Evolutionary conservation across 345 rosid genomes (phyloP).

Genomic region (Eutrema heterophyllum): DNA sequence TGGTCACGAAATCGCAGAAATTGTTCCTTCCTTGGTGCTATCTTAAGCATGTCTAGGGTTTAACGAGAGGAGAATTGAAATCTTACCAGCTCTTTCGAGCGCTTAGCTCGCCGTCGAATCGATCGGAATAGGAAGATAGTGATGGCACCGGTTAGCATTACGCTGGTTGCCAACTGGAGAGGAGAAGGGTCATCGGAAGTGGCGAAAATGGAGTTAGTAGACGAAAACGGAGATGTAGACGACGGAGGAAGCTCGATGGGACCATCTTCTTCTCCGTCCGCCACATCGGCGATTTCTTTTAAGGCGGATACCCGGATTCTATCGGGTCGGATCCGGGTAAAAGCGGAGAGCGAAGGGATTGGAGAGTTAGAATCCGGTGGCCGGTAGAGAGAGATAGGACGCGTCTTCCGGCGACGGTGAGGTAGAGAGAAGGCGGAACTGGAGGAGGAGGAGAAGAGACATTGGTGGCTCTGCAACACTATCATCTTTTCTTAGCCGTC

Average conservation of each 20-base stretch:
- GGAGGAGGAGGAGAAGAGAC: constrained; percentile 27
- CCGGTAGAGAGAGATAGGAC: constrained; percentile 19
- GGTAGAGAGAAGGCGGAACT: constrained; percentile 23
- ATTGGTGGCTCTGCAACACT: constrained; percentile 45
- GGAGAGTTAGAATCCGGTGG: constrained; percentile 15
- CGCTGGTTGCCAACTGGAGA: constrained; percentile 75
- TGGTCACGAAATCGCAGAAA: not conserved
- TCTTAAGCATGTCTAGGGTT: not conserved
- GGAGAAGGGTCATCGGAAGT: constrained; percentile 71
- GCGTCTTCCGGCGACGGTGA: constrained; percentile 17
- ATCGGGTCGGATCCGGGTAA: constrained; percentile 26
- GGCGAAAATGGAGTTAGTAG: constrained; percentile 56
- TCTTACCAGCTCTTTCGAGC: constrained; percentile 68
- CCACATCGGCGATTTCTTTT: constrained; percentile 19
- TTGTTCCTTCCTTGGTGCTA: not conserved
- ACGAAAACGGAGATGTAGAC: constrained; percentile 19
- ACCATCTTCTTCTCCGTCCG: constrained; percentile 45
- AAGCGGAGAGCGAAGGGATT: constrained; percentile 13
- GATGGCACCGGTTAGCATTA: constrained; percentile 82
- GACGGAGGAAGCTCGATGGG: constrained; percentile 62
- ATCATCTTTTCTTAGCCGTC: constrained; percentile 22
- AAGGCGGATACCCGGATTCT: constrained; percentile 35
- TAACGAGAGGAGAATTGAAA: not conserved
- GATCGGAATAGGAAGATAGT: constrained; percentile 82
- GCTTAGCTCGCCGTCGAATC: constrained; percentile 74